Base-by-base conservation (phyloP, 805 yeast species). In the Lipomyces spencermartinsiae region DNA sequence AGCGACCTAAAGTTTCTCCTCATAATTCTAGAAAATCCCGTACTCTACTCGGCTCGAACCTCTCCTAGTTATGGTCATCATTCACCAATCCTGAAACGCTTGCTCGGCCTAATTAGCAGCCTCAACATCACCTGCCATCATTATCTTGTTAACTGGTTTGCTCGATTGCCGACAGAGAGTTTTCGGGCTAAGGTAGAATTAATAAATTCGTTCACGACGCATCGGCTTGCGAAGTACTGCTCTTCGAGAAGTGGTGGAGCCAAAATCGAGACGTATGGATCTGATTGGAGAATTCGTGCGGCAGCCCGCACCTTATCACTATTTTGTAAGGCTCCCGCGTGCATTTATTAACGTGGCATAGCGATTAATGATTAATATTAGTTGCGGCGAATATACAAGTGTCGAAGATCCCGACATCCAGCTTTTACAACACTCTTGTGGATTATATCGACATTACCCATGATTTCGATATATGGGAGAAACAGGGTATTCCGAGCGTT, bases 401-500 rank as follows among this genome's bases (percentile, higher is more conserved):
- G 14, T 63, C 65, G 5, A 73, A 77, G 58, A 73, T 82, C 3
- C 78, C 81, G 2, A 76, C 78, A 34, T 83, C 87, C 7, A 69
- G 67, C 37, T 92, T 91, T 74, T 94, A 94, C 80, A 94, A 94
- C 76, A 84, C 90, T 4, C 80, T 93, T 78, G 89, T 90, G 2
- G 98, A 94, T 76, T 91, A 83, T 76, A 87, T 92, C 31, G 91
- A 91, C 73, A 83, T 91, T 43, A 87, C 83, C 65, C 84, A 87
- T 64, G 99, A 94, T 78, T 95, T 90, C 78, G 96, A 91, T 73
- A 82, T 85, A 0, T 94, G 98, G 98, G 91, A 89, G 70, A 76
- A 71, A 57, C 68, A 67, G 19, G 68, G 69, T 1, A 66, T 69
- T 12, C 57, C 67, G 5, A 58, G 63, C 2, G 37, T 57, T 12